Percentiles rank a stretch among this genome's conserved stretches.
phyloP scores from a whole-genome alignment of 768 basidiomycete species.

The Cystofilobasidium ferigula region DNA sequence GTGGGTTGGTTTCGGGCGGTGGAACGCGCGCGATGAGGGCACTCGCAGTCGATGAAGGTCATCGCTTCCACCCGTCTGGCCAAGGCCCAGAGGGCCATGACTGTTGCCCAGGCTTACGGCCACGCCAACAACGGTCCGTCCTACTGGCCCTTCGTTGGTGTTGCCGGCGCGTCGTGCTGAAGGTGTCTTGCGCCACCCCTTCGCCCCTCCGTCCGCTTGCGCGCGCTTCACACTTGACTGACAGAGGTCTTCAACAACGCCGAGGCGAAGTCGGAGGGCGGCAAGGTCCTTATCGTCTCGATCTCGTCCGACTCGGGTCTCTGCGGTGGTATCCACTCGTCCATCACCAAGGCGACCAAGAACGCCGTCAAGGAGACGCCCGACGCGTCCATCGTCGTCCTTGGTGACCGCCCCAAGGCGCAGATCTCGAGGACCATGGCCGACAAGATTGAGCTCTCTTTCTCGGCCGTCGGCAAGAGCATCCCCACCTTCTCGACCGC shows the following conservation, averaged over 20 bases:
- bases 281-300: conserved; percentile 75
- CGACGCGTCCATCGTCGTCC: conserved; percentile 59
- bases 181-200: no score
- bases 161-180: not conserved
- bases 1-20: no score
- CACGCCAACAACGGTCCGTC: conserved; percentile 72
- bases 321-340: conserved; percentile 98
- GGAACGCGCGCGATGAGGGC: no score
- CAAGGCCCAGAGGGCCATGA: conserved; percentile 91
- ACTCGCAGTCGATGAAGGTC: conserved; percentile 85
- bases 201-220: not conserved
- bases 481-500: conserved; percentile 97
- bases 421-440: conserved; percentile 63
- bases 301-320: conserved; percentile 98
- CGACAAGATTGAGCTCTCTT: conserved; percentile 64
- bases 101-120: conserved; percentile 82
- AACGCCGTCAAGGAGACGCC: conserved; percentile 50
- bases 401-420: conserved; percentile 95
- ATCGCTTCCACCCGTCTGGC: conserved; percentile 94
- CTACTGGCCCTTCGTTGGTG: not conserved
- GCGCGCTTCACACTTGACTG: not conserved
- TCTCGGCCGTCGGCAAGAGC: conserved; percentile 96
- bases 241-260: conserved; percentile 80
- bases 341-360: conserved; percentile 80
- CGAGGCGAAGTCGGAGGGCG: conserved; percentile 42